Percentiles rank a stretch among this genome's conserved stretches.
phyloP scores from a whole-genome alignment of 345 rosid species.

The Gossypium anomalum region DNA sequence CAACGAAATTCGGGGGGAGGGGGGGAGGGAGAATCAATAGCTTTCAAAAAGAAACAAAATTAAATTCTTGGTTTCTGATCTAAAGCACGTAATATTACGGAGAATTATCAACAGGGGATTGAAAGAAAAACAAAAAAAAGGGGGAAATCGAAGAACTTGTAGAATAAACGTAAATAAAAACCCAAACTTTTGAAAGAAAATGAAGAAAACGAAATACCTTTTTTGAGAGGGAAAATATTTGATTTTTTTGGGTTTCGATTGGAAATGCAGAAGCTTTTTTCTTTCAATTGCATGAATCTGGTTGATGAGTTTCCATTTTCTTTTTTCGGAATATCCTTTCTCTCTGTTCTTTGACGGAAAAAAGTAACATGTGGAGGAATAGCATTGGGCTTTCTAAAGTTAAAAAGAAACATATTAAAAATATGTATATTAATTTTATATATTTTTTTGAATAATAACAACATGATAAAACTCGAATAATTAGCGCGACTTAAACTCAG shows the following conservation, averaged over 20 bases:
- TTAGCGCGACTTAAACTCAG: too few species aligned
- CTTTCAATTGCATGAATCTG: neutral
- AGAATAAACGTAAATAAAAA: neutral
- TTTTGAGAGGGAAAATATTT: neutral
- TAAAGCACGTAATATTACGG: neutral
- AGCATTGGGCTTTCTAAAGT: neutral
- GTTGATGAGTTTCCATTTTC: neutral
- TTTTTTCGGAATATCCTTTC: neutral
- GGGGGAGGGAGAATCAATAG: neutral
- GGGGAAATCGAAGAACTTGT: neutral
- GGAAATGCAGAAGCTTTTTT: neutral
- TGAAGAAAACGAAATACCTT: neutral
- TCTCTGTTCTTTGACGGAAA: neutral
- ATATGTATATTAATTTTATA: too few species aligned
- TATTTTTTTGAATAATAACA: too few species aligned
- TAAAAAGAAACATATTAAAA: too few species aligned
- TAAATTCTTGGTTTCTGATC: neutral
- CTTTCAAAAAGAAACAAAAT: neutral
- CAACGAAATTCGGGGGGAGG: neutral
- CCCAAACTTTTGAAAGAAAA: neutral
- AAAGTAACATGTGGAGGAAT: neutral
- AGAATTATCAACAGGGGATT: too few species aligned
- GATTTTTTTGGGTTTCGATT: neutral
- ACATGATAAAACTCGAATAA: accelerated
- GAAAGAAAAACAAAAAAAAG: too few species aligned